These are phyloP conservation scores for Asterella californica DNA, from an alignment of 225 moss, liverwort and hornwort genomes.

Conservation along the genomic window DNA sequence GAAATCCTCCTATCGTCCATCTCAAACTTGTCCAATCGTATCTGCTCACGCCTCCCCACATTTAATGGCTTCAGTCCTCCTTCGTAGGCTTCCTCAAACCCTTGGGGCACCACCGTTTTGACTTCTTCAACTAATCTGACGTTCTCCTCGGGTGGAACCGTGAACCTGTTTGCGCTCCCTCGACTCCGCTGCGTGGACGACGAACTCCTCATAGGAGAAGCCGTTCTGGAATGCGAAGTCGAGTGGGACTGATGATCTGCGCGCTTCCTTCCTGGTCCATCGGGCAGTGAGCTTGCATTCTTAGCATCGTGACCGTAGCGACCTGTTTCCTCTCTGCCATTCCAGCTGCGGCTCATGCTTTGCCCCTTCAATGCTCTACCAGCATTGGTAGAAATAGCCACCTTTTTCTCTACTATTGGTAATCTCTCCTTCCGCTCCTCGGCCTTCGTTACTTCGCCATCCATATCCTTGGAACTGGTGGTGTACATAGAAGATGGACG, in stretches of 20 bases:
- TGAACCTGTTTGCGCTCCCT: slow-evolving; percentile 5
- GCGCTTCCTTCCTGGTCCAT: slow-evolving; percentile 20
- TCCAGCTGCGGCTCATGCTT: slow-evolving; percentile 47
- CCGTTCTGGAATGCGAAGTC: slow-evolving; percentile 20
- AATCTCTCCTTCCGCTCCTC: slow-evolving; percentile 32
- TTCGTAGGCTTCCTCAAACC: slow-evolving; percentile 43
- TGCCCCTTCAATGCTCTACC: slow-evolving; percentile 40
- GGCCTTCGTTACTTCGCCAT: slow-evolving; percentile 19
- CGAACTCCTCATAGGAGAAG: slow-evolving; percentile 34
- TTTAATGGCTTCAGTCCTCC: slow-evolving; percentile 45
- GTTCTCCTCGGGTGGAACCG: slow-evolving; percentile 17
- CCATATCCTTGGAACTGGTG: slow-evolving; percentile 26
- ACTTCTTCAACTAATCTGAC: slow-evolving; percentile 29
- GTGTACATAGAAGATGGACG: slow-evolving; percentile 14
- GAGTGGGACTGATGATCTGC: slow-evolving; percentile 18
- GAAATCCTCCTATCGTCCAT: slow-evolving; percentile 31
- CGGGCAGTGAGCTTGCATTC: slow-evolving; percentile 18
- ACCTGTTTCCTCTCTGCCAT: slow-evolving; percentile 40
- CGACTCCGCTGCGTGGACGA: slow-evolving; percentile 18
- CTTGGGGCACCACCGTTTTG: slow-evolving; percentile 44
- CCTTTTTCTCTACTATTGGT: slow-evolving; percentile 26
- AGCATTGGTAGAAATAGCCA: slow-evolving; percentile 34
- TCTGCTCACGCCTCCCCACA: slow-evolving; percentile 35
- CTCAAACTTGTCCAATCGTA: slow-evolving; percentile 33
- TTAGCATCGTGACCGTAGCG: slow-evolving; percentile 18